Evolutionary conservation across 306 rosid genomes (phyloP).

Genomic region (Castanea crenata): DNA sequence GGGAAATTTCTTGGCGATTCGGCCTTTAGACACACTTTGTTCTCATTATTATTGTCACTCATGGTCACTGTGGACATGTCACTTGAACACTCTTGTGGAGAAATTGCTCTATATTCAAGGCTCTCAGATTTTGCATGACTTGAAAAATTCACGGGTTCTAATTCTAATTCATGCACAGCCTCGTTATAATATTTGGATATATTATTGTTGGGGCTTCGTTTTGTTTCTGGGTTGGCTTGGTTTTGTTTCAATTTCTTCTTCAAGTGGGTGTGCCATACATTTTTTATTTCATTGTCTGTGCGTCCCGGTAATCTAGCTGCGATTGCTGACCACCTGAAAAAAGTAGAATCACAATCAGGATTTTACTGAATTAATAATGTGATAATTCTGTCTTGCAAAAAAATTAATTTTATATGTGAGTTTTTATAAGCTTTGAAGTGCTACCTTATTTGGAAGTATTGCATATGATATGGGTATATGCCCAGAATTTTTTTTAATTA

Average conservation of each 20-base stretch:
- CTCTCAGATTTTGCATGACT: neutral
- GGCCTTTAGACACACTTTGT: neutral
- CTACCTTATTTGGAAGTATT: too few relatives aligned
- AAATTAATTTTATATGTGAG: too few relatives aligned
- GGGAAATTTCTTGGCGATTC: slow-evolving; percentile 29
- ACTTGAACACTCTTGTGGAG: slow-evolving; percentile 51
- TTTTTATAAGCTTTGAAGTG: neutral
- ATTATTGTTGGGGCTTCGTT: slow-evolving; percentile 16
- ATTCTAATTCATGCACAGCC: neutral
- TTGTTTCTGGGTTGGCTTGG: neutral
- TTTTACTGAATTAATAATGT: neutral
- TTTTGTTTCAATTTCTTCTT: slow-evolving; percentile 60
- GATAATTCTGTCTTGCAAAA: neutral
- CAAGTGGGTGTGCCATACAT: slow-evolving; percentile 93
- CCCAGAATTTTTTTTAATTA: neutral
- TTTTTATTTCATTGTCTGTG: slow-evolving; percentile 88
- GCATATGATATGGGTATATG: neutral
- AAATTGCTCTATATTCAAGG: slow-evolving; percentile 18
- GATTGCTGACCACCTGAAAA: slow-evolving; percentile 82
- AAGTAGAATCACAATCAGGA: neutral
- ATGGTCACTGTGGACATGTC: slow-evolving; percentile 39
- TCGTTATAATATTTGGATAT: neutral
- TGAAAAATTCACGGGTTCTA: slow-evolving; percentile 1
- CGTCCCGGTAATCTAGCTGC: slow-evolving; percentile 85
- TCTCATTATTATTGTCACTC: neutral